These are phyloP conservation scores for Heliamphora exappendiculata DNA, from an alignment of 148 eudicot genomes.

Conservation along the genomic window DNA sequence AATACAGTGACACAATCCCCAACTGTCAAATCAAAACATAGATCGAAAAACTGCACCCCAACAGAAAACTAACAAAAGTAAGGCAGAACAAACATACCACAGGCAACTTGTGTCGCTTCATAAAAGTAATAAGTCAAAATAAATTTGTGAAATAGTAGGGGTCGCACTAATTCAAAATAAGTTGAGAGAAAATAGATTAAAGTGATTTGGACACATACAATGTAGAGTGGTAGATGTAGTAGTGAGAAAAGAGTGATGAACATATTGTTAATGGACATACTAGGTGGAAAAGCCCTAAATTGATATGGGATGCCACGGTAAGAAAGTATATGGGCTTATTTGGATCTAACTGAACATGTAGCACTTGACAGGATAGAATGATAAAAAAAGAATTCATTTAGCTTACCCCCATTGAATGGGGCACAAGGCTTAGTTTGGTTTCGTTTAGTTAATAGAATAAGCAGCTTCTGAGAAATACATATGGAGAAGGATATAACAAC, in stretches of 20 bases:
- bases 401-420: neutral
- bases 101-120: neutral
- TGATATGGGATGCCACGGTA: too few relatives aligned
- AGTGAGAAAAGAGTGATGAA: too few relatives aligned
- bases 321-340: too few relatives aligned
- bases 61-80: neutral
- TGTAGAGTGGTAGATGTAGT: too few relatives aligned
- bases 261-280: too few relatives aligned
- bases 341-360: too few relatives aligned
- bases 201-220: too few relatives aligned
- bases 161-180: too few relatives aligned
- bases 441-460: neutral
- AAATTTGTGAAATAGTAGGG: too few relatives aligned
- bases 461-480: neutral
- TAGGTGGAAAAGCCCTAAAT: too few relatives aligned
- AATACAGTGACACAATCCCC: neutral
- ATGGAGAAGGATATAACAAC: neutral
- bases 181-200: too few relatives aligned
- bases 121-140: neutral
- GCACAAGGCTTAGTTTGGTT: neutral
- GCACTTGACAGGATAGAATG: neutral
- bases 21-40: neutral
- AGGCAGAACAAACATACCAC: neutral
- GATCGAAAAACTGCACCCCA: too few relatives aligned
- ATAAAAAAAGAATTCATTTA: neutral